Evolutionary conservation across 495 filamentous ascomycete species (phyloP), one percentile per base, ranked within the genome.

Genomic region (Talaromyces trachyspermus): DNA sequence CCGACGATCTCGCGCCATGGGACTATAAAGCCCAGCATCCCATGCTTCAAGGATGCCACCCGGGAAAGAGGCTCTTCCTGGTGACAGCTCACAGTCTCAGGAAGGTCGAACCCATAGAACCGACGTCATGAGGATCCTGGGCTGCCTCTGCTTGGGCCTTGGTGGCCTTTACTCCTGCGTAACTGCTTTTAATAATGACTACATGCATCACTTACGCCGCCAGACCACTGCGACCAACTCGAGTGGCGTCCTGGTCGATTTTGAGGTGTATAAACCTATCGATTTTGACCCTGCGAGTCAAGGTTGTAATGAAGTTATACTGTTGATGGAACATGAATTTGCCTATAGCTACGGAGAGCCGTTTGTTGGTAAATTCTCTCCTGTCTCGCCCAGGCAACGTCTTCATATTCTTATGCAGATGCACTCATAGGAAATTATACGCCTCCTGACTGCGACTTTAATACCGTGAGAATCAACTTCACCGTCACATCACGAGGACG

Each of bases 401-500:
- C n/a, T n/a, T n/a, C n/a, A n/a, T n/a, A n/a, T n/a, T n/a, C n/a
- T n/a, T n/a, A n/a, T n/a, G n/a, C n/a, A n/a, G n/a, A n/a, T n/a
- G 15, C 18, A 17, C 12, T 23, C 33, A 3, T 51, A 89, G 82
- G 79, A 25, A 65, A 66, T 25, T 90, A 88, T 50, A 72, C 62
- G 0, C 89, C 89, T 1, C 84, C 84, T 1, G 52, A 59, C 4
- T 91, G 85, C 61, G 57, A 72, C 5, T 95, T 90, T 67, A 92
- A 91, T 51, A 74, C 83, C 10, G 80, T 91, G 12, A 75, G 77
- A 18, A 82, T 95, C 62, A 95, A 92, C 56, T 74, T 95, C 44
- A 95, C 85, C 0, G 83, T 88, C 24, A 80, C 80, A 1, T 87
- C 83, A 3, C 62, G 70, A 48, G 89, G 89, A 0, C 70, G 77